Evolutionary conservation across 768 basidiomycete genomes (phyloP).

Genomic region (Termitomyces sp.): DNA sequence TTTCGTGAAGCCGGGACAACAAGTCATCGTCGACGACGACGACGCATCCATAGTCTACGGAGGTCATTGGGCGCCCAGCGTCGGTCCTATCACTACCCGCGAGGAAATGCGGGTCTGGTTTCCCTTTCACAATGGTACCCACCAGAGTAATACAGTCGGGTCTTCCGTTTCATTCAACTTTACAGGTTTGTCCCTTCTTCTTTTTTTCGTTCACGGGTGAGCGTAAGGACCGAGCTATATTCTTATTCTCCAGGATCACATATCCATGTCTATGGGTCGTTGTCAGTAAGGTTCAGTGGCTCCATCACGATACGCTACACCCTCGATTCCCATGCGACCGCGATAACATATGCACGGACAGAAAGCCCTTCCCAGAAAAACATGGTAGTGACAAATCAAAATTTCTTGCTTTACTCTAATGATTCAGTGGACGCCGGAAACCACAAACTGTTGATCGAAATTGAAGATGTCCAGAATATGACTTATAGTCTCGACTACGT

Average conservation of each 20-base stretch:
- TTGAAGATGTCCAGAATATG: neutral
- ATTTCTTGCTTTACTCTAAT: neutral
- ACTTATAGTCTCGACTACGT: neutral
- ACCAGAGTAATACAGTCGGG: neutral
- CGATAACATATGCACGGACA: neutral
- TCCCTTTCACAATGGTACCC: constrained; percentile 4
- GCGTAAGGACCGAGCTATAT: neutral
- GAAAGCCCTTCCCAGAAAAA: too few species aligned
- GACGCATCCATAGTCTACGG: neutral
- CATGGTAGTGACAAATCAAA: neutral
- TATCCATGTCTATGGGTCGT: neutral
- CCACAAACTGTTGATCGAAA: neutral
- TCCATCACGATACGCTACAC: neutral
- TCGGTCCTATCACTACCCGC: too few species aligned
- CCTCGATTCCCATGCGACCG: neutral
- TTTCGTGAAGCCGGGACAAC: neutral
- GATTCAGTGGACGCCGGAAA: neutral
- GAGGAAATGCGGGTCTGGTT: neutral
- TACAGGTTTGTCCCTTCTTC: neutral
- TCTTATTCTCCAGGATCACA: neutral
- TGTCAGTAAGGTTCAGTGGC: neutral
- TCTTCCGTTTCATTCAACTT: neutral
- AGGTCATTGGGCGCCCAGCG: neutral
- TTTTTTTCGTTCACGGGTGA: neutral
- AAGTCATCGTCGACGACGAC: constrained; percentile 3